Evolutionary conservation across 768 basidiomycete species (phyloP).

Genomic region (Kockovaella imperatae): DNA sequence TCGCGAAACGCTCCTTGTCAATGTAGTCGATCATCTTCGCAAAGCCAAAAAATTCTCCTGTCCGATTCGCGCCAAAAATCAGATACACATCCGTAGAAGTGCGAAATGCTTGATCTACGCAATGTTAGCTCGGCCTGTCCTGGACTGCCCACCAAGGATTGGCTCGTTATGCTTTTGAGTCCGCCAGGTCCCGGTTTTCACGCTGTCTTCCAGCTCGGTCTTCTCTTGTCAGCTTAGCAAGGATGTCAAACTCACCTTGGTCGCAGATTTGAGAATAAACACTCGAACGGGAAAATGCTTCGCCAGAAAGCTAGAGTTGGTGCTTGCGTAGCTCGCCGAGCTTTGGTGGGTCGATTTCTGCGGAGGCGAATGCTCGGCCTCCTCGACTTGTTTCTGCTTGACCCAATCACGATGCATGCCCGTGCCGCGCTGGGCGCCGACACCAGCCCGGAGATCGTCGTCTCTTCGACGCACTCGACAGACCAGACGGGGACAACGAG

Average conservation of each 20-base stretch:
- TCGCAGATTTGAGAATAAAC: constrained; percentile 84
- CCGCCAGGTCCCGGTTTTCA: constrained; percentile 73
- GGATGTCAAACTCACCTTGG: constrained; percentile 52
- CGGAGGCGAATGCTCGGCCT: constrained; percentile 3
- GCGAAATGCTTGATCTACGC: constrained; percentile 74
- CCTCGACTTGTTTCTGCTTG: constrained; percentile 47
- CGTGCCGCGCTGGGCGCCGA: constrained; percentile 79
- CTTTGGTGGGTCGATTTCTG: constrained; percentile 48
- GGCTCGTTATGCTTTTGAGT: constrained; percentile 90
- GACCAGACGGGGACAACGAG: constrained; percentile 66
- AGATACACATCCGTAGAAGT: constrained; percentile 80
- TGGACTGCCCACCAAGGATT: constrained; percentile 50
- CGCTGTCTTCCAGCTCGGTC: constrained; percentile 72
- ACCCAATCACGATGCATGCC: constrained; percentile 79
- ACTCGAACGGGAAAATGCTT: constrained; percentile 77
- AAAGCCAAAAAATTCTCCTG: constrained; percentile 90
- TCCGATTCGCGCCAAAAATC: constrained; percentile 87
- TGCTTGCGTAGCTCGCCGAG: constrained; percentile 67
- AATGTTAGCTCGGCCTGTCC: not conserved
- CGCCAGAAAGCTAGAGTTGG: constrained; percentile 69
- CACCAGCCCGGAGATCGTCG: constrained; percentile 81
- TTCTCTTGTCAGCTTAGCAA: constrained; percentile 34
- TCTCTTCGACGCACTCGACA: constrained; percentile 72
- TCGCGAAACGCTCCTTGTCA: constrained; percentile 13
- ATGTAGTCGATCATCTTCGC: constrained; percentile 56